Conservation (phyloP, 2,329 filamentous ascomycete genomes). For the Gaeumannomyces tritici region DNA sequence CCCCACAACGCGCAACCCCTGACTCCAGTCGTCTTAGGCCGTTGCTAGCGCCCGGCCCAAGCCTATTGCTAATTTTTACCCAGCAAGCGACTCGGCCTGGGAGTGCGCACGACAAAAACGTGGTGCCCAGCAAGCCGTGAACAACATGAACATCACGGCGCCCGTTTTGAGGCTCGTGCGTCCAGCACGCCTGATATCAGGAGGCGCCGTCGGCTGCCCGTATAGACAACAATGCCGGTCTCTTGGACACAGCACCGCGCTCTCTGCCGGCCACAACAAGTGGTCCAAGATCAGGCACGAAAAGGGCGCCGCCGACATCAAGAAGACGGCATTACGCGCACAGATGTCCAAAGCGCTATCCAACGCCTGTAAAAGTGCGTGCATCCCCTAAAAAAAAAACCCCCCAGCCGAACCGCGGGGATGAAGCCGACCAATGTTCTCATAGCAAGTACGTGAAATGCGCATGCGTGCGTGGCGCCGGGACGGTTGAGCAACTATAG, state of each 20-base stretch:
- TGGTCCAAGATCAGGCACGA: conserved; percentile 97
- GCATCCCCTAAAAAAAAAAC: too few relatives aligned
- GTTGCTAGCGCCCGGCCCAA: neutral
- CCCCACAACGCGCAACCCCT: neutral
- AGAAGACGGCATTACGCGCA: conserved; percentile 64
- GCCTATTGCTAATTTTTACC: neutral
- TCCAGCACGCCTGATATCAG: neutral
- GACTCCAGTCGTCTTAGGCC: neutral
- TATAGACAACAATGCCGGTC: conserved; percentile 31
- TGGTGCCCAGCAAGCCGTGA: too few relatives aligned
- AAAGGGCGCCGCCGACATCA: conserved; percentile 76
- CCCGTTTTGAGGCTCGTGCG: neutral
- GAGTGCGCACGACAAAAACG: neutral
- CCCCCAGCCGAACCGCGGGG: neutral
- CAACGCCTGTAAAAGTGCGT: conserved; percentile 62
- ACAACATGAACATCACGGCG: neutral
- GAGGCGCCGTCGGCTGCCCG: too few relatives aligned
- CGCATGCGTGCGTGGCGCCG: neutral
- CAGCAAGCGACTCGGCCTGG: neutral
- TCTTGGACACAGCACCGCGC: conserved; percentile 33
- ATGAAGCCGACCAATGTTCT: neutral
- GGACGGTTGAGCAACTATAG: conserved; percentile 4
- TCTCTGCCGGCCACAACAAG: conserved; percentile 69
- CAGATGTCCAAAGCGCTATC: conserved; percentile 64
- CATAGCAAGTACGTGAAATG: neutral